Base-by-base conservation (phyloP, 208 protist genomes). In the Blechomonas ayalai region DNA sequence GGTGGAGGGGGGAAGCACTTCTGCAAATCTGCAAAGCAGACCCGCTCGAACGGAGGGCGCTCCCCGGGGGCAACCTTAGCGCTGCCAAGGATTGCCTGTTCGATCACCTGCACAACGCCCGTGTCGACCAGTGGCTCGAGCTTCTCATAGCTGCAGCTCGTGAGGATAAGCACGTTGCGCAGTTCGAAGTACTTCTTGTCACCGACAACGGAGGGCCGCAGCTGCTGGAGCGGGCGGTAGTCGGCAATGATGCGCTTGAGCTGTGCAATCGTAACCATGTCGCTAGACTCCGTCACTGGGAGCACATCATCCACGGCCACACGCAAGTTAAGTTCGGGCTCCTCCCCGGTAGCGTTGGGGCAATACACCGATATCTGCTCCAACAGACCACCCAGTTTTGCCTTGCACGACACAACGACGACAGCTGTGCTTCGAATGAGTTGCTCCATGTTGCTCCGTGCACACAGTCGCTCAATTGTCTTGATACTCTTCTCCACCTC, bases 341-440 rank as follows among this genome's bases (percentile, higher is more conserved):
- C 57, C 31, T 60, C 57, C 20, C 56, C 65, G 18, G 48, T 70
- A 5, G 39, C 24, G 33, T 47, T 54, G 0, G 85, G 85, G 57
- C 81, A 90, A 64, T 88, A 84, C 23, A 93, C 32, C n/a, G 67
- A 81, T 26, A 93, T 54, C 35, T 81, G 59, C 65, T 93, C 85
- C 15, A 93, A 42, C 42, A 90, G 59, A 10, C 73, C 72, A 10
- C 85, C 80, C 15, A 84, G 47, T 38, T 67, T 76, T n/a, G 74
- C 59, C 23, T 67, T 61, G 36, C 57, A 69, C 7, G 72, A 64
- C 8, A 93, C 48, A 3, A 93, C 85, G 15, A 93, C 78, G 9
- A 93, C 73, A 40, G 78, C 80, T 10, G 85, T 93, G 34, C 52
- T 58, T 22, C 52, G 53, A 28, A 88, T 25, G 2, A 93, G 48